These are phyloP conservation scores for Coprinopsis cinerea DNA, from an alignment of 768 basidiomycete genomes.

Conservation along the genomic window DNA sequence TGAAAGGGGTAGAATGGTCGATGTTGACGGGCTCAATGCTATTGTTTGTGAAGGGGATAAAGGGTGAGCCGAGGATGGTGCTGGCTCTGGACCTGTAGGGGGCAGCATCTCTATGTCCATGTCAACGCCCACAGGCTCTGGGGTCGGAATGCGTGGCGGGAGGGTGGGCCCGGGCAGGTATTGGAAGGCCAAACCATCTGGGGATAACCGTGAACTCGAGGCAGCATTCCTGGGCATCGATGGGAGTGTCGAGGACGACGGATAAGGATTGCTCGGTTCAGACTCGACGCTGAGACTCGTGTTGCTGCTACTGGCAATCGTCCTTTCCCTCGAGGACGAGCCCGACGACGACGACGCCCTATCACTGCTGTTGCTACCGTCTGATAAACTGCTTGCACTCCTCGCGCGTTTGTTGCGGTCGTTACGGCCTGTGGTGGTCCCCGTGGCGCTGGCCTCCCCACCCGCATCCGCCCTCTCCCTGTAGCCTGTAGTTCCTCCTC, in stretches of 20 bases:
- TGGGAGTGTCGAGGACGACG: slow-evolving; percentile 9
- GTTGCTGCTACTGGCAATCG: neutral
- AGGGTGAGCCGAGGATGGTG: neutral
- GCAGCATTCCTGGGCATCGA: neutral
- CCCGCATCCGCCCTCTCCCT: neutral
- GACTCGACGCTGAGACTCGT: slow-evolving; percentile 8
- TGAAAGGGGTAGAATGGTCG: slow-evolving; percentile 14
- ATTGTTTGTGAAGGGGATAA: slow-evolving; percentile 2
- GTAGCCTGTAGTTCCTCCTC: neutral
- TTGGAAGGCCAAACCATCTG: slow-evolving; percentile 20
- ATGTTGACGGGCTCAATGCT: neutral
- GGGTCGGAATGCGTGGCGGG: slow-evolving; percentile 9
- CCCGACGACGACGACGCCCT: slow-evolving; percentile 26
- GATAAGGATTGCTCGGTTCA: slow-evolving; percentile 24
- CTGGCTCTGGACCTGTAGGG: neutral
- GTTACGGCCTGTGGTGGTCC: slow-evolving; percentile 28
- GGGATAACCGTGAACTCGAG: neutral
- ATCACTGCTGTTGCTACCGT: slow-evolving; percentile 23
- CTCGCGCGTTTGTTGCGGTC: slow-evolving; percentile 54
- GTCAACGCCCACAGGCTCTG: slow-evolving; percentile 4
- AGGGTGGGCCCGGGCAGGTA: neutral
- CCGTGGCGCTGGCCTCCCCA: slow-evolving; percentile 19
- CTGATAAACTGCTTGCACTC: slow-evolving; percentile 43
- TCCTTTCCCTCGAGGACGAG: neutral
- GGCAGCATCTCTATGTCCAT: slow-evolving; percentile 5